Evolutionary conservation across 441 rosid genomes (phyloP), one percentile per base, ranked within the genome.

Genomic region (Populus hybrid): DNA sequence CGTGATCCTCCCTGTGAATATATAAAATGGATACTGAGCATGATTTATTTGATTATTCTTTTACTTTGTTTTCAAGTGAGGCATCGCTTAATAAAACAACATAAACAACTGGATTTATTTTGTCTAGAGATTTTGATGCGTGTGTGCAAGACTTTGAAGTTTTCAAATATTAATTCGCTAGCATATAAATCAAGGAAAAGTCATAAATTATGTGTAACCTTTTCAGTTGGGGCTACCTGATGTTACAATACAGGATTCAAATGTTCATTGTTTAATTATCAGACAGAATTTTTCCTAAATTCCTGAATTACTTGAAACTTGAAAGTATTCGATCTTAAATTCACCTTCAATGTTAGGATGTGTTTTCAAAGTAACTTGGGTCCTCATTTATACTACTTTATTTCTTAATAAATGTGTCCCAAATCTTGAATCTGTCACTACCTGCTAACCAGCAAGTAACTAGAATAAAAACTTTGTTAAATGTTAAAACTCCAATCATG

Each of bases 11-110:
- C n/a, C 16, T 8, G 23, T 73, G 32, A 34, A 10, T 26, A 38
- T 67, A 32, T 36, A 14, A 80, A 68, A 32, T 81, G 78, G 74
- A 80, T 72, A 63, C 63, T 76, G 50, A 67, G 26, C 75, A 35
- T 50, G 78, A 68, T 74, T 28, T 70, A 35, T 63, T 74, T 77
- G 46, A 80, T 70, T 75, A 74, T 67, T 75, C 23, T 73, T 16
- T 38, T 23, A n/a, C 61, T 67, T 75, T 57, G 70, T 54, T 69
- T 73, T 38, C 10, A 76, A 23, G 67, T 12, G 50, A 72, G 72
- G 24, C 3, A 21, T 30, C 28, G 35, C 61, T 64, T 74, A 34
- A 71, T 73, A 78, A 78, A 72, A 77, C 61, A 68, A 34, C 23
- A 73, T 16, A 69, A 84, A 36, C 59, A 72, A 34, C 78, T 75